Evolutionary conservation across 2,329 filamentous ascomycete species (phyloP).

Genomic region (Didymella exigua): DNA sequence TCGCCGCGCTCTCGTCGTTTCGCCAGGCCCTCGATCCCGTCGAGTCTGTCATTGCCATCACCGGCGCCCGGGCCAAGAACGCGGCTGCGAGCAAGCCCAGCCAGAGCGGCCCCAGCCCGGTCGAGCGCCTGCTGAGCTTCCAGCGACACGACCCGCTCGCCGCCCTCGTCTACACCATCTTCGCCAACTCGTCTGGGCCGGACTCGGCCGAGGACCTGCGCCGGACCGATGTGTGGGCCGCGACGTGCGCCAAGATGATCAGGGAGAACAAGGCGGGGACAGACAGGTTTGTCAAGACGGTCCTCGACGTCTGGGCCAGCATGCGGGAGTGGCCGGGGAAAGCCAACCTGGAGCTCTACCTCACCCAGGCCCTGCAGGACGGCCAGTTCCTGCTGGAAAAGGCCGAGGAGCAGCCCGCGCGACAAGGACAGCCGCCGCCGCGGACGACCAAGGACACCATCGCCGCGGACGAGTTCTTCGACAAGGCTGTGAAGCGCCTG

Average conservation of each 20-base stretch:
- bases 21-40: constrained; percentile 79
- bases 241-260: constrained; percentile 81
- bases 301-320: constrained; percentile 85
- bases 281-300: constrained; percentile 79
- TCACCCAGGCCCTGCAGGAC: constrained; percentile 93
- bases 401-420: constrained; percentile 74
- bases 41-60: constrained; percentile 80
- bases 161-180: constrained; percentile 84
- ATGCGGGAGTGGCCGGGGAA: constrained; percentile 90
- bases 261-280: constrained; percentile 75
- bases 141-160: constrained; percentile 87
- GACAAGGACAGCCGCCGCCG: constrained; percentile 71
- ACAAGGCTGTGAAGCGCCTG: constrained; percentile 76
- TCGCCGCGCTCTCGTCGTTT: constrained; percentile 77
- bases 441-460: constrained; percentile 80
- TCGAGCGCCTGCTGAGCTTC: constrained; percentile 85
- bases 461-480: constrained; percentile 86
- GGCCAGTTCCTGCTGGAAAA: constrained; percentile 89
- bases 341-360: constrained; percentile 87
- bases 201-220: constrained; percentile 81
- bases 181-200: constrained; percentile 82
- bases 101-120: constrained; percentile 64
- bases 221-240: constrained; percentile 86
- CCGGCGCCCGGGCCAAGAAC: constrained; percentile 56
- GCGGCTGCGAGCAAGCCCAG: constrained; percentile 57